A percentile compares a stretch with the other conserved stretches of the same genome.
Conservation (phyloP, 2,329 filamentous ascomycete species). For the Exophiala mesophila region DNA sequence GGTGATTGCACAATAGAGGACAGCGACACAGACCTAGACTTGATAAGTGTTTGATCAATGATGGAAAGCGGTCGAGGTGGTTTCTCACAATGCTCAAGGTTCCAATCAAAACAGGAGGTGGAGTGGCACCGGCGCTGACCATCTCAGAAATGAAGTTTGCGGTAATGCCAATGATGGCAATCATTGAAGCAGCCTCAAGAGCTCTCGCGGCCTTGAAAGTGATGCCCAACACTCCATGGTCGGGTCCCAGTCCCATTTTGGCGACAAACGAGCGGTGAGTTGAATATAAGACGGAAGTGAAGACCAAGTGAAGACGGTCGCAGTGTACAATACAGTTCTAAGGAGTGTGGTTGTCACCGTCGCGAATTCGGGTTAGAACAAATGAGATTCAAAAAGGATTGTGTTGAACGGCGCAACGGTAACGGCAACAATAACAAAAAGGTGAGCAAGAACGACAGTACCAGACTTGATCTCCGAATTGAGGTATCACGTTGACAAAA, state of each 20-base stretch:
- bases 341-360: constrained; percentile 1
- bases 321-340: too few species aligned
- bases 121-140: constrained; percentile 58
- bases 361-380: too few species aligned
- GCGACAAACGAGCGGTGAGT: constrained; percentile 1
- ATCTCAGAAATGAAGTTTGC: constrained; percentile 79
- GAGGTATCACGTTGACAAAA: too few species aligned
- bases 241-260: constrained; percentile 22
- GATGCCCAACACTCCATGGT: constrained; percentile 68
- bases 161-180: constrained; percentile 73
- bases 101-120: constrained; percentile 69
- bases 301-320: neutral
- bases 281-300: constrained; percentile 2
- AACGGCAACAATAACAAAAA: too few species aligned
- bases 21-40: constrained; percentile 66
- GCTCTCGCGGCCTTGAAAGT: constrained; percentile 70
- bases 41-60: constrained; percentile 1
- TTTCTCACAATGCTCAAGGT: constrained; percentile 71
- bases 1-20: constrained; percentile 72
- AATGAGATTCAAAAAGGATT: too few species aligned
- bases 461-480: too few species aligned
- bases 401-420: too few species aligned
- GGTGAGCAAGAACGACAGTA: too few species aligned
- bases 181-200: constrained; percentile 65
- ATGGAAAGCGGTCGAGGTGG: neutral